These are phyloP conservation scores for Penicillium sp. DNA, from an alignment of 2,329 filamentous ascomycete genomes.

Conservation along the genomic window DNA sequence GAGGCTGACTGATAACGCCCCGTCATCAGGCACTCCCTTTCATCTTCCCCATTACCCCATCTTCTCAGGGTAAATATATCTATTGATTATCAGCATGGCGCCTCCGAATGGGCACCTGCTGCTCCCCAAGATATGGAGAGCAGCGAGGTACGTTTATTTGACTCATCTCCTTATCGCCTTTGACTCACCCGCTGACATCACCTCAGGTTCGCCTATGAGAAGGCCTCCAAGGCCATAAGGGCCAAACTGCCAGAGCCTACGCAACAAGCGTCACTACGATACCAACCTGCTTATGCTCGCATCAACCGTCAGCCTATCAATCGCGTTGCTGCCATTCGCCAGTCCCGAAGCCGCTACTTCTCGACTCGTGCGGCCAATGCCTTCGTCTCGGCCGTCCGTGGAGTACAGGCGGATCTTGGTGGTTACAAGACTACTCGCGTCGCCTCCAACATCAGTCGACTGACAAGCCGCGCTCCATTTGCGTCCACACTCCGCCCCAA, in stretches of 20 bases:
- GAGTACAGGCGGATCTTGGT: constrained; percentile 48
- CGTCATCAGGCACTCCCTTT: constrained; percentile 29
- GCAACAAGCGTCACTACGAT: constrained; percentile 44
- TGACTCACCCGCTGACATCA: constrained; percentile 24
- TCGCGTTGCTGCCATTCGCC: constrained; percentile 61
- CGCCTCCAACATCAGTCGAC: constrained; percentile 56
- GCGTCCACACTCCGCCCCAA: constrained; percentile 86
- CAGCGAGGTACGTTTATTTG: constrained; percentile 42
- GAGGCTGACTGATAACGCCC: constrained; percentile 21
- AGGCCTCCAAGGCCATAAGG: constrained; percentile 44
- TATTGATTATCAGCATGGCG: constrained; percentile 40
- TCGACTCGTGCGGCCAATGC: constrained; percentile 52
- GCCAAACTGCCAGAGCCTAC: constrained; percentile 42
- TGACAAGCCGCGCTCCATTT: constrained; percentile 78
- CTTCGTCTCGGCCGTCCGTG: constrained; percentile 52
- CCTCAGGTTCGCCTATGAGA: constrained; percentile 48
- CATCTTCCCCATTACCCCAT: constrained; percentile 13
- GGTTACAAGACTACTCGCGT: constrained; percentile 58
- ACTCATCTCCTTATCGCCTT: constrained; percentile 1
- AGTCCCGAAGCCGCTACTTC: constrained; percentile 63
- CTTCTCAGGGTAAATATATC: constrained; percentile 7
- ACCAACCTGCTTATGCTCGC: constrained; percentile 61
- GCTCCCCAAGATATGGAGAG: constrained; percentile 50
- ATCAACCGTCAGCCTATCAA: constrained; percentile 59
- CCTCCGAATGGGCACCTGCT: constrained; percentile 50